phyloP scores from a whole-genome alignment of 1,284 basidiomycete species.

The Apiotrichum sp. region DNA sequence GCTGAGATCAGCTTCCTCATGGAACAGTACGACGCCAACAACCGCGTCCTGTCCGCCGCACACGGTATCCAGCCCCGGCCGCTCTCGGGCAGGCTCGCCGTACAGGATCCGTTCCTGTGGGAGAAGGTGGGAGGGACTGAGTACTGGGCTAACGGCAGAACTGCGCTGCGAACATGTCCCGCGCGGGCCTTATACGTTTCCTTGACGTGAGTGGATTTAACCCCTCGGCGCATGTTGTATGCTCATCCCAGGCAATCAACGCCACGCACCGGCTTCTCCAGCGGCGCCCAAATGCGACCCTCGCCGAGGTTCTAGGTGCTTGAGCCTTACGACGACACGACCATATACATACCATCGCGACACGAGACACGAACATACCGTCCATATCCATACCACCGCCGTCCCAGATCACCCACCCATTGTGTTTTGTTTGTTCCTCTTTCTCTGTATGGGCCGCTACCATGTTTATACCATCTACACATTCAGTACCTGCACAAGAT shows the following conservation, averaged over 20 bases:
- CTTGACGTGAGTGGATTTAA: constrained; percentile 5
- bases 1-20: neutral
- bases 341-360: no score
- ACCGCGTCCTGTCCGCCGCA: neutral
- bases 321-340: no score
- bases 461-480: no score
- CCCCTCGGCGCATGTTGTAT: neutral
- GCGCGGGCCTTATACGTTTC: constrained; percentile 1
- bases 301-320: no score
- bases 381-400: no score
- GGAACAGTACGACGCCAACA: constrained; percentile 8
- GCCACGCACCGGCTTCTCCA: neutral
- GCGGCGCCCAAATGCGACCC: no score
- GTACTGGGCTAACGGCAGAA: constrained; percentile 14
- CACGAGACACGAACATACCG: no score
- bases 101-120: constrained; percentile 47
- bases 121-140: constrained; percentile 34
- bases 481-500: no score
- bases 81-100: constrained; percentile 21
- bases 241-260: neutral
- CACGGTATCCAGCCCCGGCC: no score
- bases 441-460: no score
- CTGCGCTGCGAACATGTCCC: constrained; percentile 18
- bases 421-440: no score
- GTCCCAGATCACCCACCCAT: no score